phyloP scores from a whole-genome alignment of 768 basidiomycete genomes.

The Lactarius evosmus region DNA sequence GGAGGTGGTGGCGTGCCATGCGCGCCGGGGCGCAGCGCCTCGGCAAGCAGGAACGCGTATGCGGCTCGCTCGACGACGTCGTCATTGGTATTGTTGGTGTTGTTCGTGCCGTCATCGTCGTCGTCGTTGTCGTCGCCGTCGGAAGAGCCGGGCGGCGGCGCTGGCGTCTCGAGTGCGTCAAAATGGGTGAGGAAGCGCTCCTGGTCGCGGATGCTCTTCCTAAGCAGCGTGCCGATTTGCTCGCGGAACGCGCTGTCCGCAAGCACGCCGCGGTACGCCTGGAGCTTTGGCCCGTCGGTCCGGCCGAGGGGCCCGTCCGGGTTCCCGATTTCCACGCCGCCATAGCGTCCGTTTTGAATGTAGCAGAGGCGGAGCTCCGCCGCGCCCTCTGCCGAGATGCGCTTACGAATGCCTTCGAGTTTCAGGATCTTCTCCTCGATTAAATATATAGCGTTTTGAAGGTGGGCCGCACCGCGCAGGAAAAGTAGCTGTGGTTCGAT shows the following conservation, averaged over 20 bases:
- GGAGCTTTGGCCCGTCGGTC: slow-evolving; percentile 53
- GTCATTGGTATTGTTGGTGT: slow-evolving; percentile 15
- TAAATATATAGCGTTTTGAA: slow-evolving; percentile 72
- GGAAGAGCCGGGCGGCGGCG: slow-evolving; percentile 24
- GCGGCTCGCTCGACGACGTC: slow-evolving; percentile 55
- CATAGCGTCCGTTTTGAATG: slow-evolving; percentile 70
- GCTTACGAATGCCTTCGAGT: slow-evolving; percentile 66
- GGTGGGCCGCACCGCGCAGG: slow-evolving; percentile 76
- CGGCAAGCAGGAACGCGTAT: slow-evolving; percentile 65
- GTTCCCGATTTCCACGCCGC: slow-evolving; percentile 83
- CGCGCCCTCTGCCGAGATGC: slow-evolving; percentile 53
- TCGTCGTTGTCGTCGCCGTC: slow-evolving; percentile 1
- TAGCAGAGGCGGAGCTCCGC: slow-evolving; percentile 75
- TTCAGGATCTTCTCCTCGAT: slow-evolving; percentile 71
- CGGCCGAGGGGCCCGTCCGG: slow-evolving; percentile 73
- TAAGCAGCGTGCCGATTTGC: slow-evolving; percentile 55
- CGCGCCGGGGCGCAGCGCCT: slow-evolving; percentile 61
- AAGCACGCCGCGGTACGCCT: slow-evolving; percentile 61
- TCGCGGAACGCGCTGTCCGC: slow-evolving; percentile 55
- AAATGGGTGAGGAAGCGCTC: slow-evolving; percentile 83
- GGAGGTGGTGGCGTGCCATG: slow-evolving; percentile 39
- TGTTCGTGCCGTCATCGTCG: slow-evolving; percentile 24
- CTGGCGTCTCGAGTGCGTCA: slow-evolving; percentile 57
- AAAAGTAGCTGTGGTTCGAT: slow-evolving; percentile 84
- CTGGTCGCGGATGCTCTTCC: slow-evolving; percentile 79